These are phyloP conservation scores for Cutaneotrichosporon cyanovorans DNA, from an alignment of 1,284 basidiomycete genomes.

Conservation along the genomic window DNA sequence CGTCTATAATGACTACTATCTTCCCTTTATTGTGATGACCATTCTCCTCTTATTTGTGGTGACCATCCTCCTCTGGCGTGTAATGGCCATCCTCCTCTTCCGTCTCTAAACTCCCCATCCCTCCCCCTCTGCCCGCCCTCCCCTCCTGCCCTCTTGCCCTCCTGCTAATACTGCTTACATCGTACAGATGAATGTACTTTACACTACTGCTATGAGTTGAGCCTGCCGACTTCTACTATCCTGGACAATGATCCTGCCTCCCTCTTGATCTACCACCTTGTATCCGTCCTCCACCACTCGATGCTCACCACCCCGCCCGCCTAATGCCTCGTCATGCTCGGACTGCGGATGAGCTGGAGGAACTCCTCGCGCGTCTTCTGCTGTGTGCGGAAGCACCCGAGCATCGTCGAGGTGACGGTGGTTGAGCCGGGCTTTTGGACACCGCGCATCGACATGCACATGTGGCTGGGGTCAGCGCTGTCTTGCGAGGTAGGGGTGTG, in stretches of 20 bases:
- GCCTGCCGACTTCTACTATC: too few relatives aligned
- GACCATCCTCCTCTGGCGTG: too few relatives aligned
- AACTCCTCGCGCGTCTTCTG: conserved; percentile 94
- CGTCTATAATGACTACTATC: too few relatives aligned
- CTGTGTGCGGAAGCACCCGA: conserved; percentile 92
- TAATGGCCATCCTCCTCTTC: too few relatives aligned
- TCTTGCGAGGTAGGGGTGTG: neutral
- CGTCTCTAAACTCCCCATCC: too few relatives aligned
- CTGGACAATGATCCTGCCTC: too few relatives aligned
- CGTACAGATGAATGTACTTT: conserved; percentile 24
- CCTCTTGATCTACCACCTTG: too few relatives aligned
- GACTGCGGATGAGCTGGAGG: conserved; percentile 35
- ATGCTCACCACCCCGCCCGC: neutral
- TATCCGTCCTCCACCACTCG: too few relatives aligned
- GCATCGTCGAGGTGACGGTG: conserved; percentile 98
- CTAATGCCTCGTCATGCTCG: conserved; percentile 32
- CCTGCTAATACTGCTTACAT: conserved; percentile 7
- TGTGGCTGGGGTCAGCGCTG: conserved; percentile 56
- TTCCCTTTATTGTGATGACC: too few relatives aligned
- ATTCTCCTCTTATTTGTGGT: too few relatives aligned
- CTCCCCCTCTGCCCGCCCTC: neutral
- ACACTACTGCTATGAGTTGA: neutral
- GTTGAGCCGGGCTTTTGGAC: conserved; percentile 96
- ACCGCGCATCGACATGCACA: conserved; percentile 99
- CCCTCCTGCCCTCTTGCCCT: neutral